A percentile compares a stretch with the other conserved stretches of the same genome.
Evolutionary conservation across 306 rosid genomes (phyloP).

Genomic region (Trifolium dubium): DNA sequence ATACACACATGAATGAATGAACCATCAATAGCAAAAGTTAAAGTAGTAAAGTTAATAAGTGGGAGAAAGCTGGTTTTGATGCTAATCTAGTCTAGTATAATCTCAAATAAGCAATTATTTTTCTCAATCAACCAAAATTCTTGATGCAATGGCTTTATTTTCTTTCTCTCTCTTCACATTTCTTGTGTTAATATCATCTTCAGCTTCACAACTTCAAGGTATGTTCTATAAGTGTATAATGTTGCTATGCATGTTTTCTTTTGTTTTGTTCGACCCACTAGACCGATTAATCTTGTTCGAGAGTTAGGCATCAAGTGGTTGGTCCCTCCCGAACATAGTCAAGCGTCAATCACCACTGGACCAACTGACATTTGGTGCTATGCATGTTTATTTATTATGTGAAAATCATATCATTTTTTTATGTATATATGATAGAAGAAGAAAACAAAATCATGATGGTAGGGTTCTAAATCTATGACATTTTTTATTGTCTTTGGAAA

Average conservation of each 20-base stretch:
- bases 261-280: too few species aligned
- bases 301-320: too few species aligned
- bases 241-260: not conserved
- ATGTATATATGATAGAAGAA: too few species aligned
- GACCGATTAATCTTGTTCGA: too few species aligned
- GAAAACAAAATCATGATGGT: not conserved
- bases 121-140: slow-evolving; percentile 39
- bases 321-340: too few species aligned
- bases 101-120: slow-evolving; percentile 46
- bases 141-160: slow-evolving; percentile 59
- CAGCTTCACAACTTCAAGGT: slow-evolving; percentile 82
- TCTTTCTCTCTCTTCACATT: slow-evolving; percentile 46
- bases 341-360: too few species aligned
- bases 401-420: not conserved
- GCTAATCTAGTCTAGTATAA: slow-evolving; percentile 20
- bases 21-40: slow-evolving; percentile 53
- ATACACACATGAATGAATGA: slow-evolving; percentile 53
- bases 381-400: not conserved
- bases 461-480: slow-evolving; percentile 34
- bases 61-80: slow-evolving; percentile 47
- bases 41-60: slow-evolving; percentile 45
- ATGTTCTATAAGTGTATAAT: slow-evolving; percentile 32
- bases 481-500: not conserved
- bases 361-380: too few species aligned
- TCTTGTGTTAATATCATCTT: slow-evolving; percentile 51